These are phyloP conservation scores for Aspergillus alliaceus DNA, from an alignment of 2,329 filamentous ascomycete genomes.

Conservation along the genomic window DNA sequence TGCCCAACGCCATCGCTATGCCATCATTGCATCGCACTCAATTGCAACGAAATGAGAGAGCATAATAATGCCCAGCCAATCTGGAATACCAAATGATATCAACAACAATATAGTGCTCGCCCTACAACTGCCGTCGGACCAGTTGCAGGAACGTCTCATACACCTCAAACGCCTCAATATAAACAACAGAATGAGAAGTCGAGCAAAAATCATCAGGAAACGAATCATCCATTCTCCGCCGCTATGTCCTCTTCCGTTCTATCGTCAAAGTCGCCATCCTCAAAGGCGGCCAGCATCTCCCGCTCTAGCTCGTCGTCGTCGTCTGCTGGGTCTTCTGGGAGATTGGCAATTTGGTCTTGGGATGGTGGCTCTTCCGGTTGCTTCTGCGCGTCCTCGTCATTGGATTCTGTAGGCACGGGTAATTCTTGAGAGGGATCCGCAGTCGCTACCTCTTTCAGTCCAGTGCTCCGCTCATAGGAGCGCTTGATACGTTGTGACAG, in stretches of 20 bases:
- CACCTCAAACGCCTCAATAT: slow-evolving; percentile 10
- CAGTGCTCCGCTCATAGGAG: slow-evolving; percentile 42
- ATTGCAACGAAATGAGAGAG: slow-evolving; percentile 11
- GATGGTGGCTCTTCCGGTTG: slow-evolving; percentile 28
- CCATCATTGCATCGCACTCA: slow-evolving; percentile 28
- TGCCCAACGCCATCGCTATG: slow-evolving; percentile 32
- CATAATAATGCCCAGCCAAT: slow-evolving; percentile 7
- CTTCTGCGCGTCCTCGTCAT: slow-evolving; percentile 26
- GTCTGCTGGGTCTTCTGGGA: slow-evolving; percentile 34
- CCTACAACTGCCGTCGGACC: background rate
- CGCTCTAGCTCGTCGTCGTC: slow-evolving; percentile 50
- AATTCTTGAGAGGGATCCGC: slow-evolving; percentile 5
- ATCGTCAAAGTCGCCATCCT: slow-evolving; percentile 41
- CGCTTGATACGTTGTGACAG: slow-evolving; percentile 43
- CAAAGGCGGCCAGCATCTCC: slow-evolving; percentile 62
- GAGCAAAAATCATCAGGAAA: background rate
- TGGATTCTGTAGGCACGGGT: slow-evolving; percentile 6
- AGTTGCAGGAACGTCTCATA: background rate
- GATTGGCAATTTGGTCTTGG: slow-evolving; percentile 28
- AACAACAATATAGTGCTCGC: background rate
- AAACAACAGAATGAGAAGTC: slow-evolving; percentile 6
- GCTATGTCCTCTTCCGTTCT: slow-evolving; percentile 36
- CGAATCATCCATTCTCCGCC: slow-evolving; percentile 31
- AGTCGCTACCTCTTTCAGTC: slow-evolving; percentile 37
- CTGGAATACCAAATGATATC: background rate